Base-by-base conservation (phyloP, 2,329 filamentous ascomycete genomes). In the Arachnopeziza araneosa region DNA sequence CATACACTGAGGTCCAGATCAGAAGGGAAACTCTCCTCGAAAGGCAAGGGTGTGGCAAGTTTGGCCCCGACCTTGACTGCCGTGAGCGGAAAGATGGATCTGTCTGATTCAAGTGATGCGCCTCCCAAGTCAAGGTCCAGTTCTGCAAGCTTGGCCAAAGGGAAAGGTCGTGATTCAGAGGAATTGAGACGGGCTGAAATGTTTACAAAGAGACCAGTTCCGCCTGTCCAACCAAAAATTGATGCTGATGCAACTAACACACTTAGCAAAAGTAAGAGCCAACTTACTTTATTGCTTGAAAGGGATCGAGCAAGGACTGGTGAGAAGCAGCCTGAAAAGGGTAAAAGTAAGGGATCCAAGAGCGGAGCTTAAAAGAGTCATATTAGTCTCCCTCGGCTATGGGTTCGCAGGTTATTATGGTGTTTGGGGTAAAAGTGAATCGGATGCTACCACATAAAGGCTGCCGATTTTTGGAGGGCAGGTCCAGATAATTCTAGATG, bases 181-280 rank as follows among this genome's bases (percentile, higher is more conserved):
- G 62, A 67, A 26, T 21, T 44, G 9, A 14, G 48, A 23, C 51
- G 30, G 17, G 30, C 50, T 10, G 63, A 66, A 30, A 57, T 71
- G 55, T 72, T 71, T 60, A 52, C 66, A 7, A 72, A 69, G 56
- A 57, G 66, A 57, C 61, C 66, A 24, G 59, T 68, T 6, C 65
- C 64, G n/a, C 61, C 61, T 3, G 54, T 61, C 24, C 24, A 60
- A 32, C 32, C 55, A 50, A 44, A 58, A 23, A 22, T 60, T 12
- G 30, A 36, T 9, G 50, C 61, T 1, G 60, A 60, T 17, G 23
- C 61, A 9, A 75, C 17, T 72, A 78, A 24, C 72, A 72, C 17
- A 75, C 73, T 86, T 54, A 82, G 77, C n/a, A 76, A 82, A 60
- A 81, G 83, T n/a, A 84, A 80, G 70, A 86, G 83, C 66, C 83